These are phyloP conservation scores for Nepenthes gracilis DNA, from an alignment of 148 eudicot genomes.

Conservation along the genomic window DNA sequence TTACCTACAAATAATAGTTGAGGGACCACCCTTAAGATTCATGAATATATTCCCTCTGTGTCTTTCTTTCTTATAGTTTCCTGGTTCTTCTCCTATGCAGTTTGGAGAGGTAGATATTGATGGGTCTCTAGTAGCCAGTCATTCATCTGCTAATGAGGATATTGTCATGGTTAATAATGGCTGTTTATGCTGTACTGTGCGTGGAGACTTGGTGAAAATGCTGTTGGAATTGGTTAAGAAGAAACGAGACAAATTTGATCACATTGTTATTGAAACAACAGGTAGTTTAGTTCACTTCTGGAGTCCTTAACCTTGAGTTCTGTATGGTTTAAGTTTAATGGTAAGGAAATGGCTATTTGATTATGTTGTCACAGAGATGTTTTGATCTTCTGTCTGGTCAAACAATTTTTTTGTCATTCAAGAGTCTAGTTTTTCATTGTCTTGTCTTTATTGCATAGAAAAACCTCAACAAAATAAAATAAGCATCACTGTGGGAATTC, in stretches of 20 bases:
- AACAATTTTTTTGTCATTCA: too few species aligned
- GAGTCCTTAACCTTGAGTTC: too few species aligned
- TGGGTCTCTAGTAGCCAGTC: slow-evolving; percentile 91
- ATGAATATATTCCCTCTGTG: too few species aligned
- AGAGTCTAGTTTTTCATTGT: too few species aligned
- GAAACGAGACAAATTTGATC: slow-evolving; percentile 79
- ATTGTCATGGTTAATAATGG: slow-evolving; percentile 95
- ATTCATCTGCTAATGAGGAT: slow-evolving; percentile 79
- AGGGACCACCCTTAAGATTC: too few species aligned
- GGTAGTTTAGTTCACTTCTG: slow-evolving; percentile 20
- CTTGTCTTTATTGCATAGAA: too few species aligned
- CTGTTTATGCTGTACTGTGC: slow-evolving; percentile 89
- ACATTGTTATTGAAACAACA: slow-evolving; percentile 92
- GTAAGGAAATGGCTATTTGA: not conserved
- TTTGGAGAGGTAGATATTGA: slow-evolving; percentile 96
- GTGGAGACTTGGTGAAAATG: slow-evolving; percentile 87
- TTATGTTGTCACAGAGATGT: not conserved
- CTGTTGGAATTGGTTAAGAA: slow-evolving; percentile 71
- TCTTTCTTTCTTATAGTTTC: not conserved
- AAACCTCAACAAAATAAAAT: too few species aligned
- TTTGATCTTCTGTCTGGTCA: too few species aligned
- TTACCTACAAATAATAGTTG: too few species aligned
- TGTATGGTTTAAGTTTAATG: too few species aligned
- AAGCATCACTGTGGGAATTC: too few species aligned
- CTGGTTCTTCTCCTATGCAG: slow-evolving; percentile 25